phyloP scores from a whole-genome alignment of 2,329 filamentous ascomycete genomes.

The Tolypocladium ophioglossoides region DNA sequence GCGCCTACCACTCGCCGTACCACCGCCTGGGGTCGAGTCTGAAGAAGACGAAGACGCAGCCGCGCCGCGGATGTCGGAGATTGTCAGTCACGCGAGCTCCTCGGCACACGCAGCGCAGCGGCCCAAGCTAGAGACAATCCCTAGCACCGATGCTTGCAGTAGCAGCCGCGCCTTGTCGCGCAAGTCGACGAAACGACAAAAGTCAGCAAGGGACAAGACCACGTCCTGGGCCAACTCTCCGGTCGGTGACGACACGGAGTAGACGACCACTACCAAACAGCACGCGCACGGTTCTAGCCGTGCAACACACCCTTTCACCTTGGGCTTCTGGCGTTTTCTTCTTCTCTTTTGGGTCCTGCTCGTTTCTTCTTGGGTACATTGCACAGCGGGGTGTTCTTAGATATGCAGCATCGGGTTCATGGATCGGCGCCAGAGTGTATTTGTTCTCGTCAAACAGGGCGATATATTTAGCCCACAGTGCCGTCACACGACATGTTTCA shows the following conservation, averaged over 20 bases:
- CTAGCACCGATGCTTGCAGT: conserved; percentile 26
- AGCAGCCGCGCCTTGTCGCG: conserved; percentile 18
- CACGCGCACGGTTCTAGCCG: not conserved
- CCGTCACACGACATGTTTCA: not conserved
- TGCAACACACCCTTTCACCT: not conserved
- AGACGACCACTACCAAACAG: not conserved
- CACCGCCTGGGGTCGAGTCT: conserved; percentile 18
- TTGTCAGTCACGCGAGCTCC: conserved; percentile 14
- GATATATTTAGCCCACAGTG: not conserved
- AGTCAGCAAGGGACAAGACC: conserved; percentile 17
- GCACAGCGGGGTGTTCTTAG: conserved; percentile 1
- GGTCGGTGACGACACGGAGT: conserved; percentile 27
- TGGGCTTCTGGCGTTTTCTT: conserved; percentile 3
- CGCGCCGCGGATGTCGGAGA: conserved; percentile 13
- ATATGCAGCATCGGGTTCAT: not conserved
- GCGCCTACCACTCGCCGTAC: conserved; percentile 16
- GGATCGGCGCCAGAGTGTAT: conserved; percentile 9
- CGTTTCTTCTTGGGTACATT: conserved; percentile 6
- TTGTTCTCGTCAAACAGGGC: conserved; percentile 5
- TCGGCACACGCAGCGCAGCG: conserved; percentile 25
- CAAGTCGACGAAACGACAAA: conserved; percentile 18
- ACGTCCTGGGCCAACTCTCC: conserved; percentile 19
- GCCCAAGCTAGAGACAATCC: conserved; percentile 36
- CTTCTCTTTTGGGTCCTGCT: not conserved
- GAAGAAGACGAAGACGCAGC: conserved; percentile 23